Evolutionary conservation across 805 yeast genomes (phyloP).

Genomic region (Candida broadrunensis): DNA sequence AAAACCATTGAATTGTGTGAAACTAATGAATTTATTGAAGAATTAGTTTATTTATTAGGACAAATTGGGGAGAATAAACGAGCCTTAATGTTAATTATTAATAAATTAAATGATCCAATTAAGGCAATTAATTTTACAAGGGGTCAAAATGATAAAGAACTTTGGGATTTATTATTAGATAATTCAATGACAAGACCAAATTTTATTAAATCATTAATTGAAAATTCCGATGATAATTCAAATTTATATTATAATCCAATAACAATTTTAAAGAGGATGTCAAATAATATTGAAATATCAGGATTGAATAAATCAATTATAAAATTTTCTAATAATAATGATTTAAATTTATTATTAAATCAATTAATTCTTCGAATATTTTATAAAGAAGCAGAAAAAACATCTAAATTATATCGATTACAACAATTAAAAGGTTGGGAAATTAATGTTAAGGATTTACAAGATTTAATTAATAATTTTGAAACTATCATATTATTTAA

Average conservation of each 20-base stretch:
- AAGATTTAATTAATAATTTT: slow-evolving; percentile 24
- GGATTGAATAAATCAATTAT: slow-evolving; percentile 63
- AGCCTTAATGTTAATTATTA: slow-evolving; percentile 76
- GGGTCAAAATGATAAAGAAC: slow-evolving; percentile 63
- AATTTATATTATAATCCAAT: slow-evolving; percentile 53
- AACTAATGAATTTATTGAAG: slow-evolving; percentile 51
- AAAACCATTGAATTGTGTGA: slow-evolving; percentile 69
- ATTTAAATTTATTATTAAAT: slow-evolving; percentile 49
- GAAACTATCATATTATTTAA: slow-evolving; percentile 18
- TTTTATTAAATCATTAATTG: slow-evolving; percentile 74
- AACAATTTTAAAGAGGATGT: slow-evolving; percentile 64
- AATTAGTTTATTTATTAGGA: slow-evolving; percentile 78
- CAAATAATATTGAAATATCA: slow-evolving; percentile 56
- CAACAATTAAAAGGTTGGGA: slow-evolving; percentile 26
- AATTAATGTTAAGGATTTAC: slow-evolving; percentile 15
- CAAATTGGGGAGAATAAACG: slow-evolving; percentile 74
- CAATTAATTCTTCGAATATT: slow-evolving; percentile 46
- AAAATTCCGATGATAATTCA: slow-evolving; percentile 57
- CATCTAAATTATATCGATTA: slow-evolving; percentile 18
- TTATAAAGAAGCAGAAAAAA: slow-evolving; percentile 25
- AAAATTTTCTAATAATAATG: slow-evolving; percentile 62
- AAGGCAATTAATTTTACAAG: slow-evolving; percentile 79
- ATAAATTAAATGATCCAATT: slow-evolving; percentile 72
- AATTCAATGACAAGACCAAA: slow-evolving; percentile 69
- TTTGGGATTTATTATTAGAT: slow-evolving; percentile 75